Conservation (phyloP, 139 green algal genomes). For the Volvox reticuliferus region DNA sequence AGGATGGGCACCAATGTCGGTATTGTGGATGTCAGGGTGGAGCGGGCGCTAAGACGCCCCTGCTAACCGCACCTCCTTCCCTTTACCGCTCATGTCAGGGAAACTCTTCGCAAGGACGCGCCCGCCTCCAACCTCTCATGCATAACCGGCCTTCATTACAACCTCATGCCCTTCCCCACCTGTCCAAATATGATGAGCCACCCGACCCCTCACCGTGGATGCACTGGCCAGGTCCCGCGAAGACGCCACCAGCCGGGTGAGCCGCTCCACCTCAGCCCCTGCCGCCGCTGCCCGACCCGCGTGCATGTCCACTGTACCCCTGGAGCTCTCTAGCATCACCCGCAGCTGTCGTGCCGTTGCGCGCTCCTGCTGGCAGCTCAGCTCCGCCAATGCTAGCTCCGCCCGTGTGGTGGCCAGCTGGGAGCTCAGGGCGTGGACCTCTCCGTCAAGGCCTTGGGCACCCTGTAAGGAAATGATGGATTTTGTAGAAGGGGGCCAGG, state of each 20-base stretch:
- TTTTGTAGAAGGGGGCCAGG: background rate
- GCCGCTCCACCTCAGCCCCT: conserved; percentile 33
- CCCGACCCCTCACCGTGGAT: background rate
- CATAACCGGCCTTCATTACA: background rate
- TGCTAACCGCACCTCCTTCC: too few relatives aligned
- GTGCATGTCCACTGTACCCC: background rate
- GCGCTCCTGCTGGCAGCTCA: conserved; percentile 40
- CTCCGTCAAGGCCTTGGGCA: background rate
- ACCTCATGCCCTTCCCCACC: background rate
- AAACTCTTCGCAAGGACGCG: background rate
- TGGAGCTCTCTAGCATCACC: conserved; percentile 38
- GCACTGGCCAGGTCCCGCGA: conserved; percentile 25
- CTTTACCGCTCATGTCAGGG: too few relatives aligned
- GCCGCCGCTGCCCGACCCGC: conserved; percentile 3
- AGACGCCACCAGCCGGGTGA: conserved; percentile 15
- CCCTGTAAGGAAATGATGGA: background rate
- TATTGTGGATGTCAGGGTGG: too few relatives aligned
- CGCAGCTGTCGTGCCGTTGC: conserved; percentile 17
- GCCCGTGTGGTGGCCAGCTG: conserved; percentile 16
- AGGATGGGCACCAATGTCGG: too few relatives aligned
- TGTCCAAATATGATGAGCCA: background rate
- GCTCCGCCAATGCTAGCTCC: conserved; percentile 12
- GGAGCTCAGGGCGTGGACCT: background rate
- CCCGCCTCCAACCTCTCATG: background rate
- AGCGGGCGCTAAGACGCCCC: too few relatives aligned